A percentile compares a stretch with the other conserved stretches of the same genome.
These are phyloP conservation scores for Phalaenopsis aphrodite DNA, from an alignment of 106 monocot genomes.

Conservation along the genomic window DNA sequence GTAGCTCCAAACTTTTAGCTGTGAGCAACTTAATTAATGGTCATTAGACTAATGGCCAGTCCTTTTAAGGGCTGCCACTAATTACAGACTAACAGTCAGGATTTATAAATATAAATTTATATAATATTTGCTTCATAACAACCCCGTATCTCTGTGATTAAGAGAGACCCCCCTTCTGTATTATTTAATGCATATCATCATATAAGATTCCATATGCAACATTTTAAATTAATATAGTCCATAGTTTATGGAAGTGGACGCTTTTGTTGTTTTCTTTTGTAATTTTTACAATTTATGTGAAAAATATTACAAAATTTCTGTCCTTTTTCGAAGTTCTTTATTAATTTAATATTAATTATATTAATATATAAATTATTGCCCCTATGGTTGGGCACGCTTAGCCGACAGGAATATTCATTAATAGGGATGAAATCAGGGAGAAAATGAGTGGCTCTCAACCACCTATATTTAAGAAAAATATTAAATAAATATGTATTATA, in stretches of 20 bases:
- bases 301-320: not conserved
- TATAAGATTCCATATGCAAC: not conserved
- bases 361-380: no score
- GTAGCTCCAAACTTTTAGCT: no score
- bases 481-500: no score
- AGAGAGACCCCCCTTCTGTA: not conserved
- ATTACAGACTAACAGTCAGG: not conserved
- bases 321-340: not conserved
- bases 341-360: no score
- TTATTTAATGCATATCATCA: not conserved
- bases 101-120: not conserved
- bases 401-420: no score
- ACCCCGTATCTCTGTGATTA: not conserved
- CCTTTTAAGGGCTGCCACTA: not conserved
- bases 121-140: not conserved
- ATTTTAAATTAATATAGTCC: not conserved
- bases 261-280: not conserved
- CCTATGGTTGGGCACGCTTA: no score
- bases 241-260: not conserved
- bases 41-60: not conserved
- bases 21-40: not conserved
- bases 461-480: no score
- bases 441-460: no score
- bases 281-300: not conserved
- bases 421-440: no score